Conservation (phyloP, 768 basidiomycete species). For the Auricularia auricula-judae region DNA sequence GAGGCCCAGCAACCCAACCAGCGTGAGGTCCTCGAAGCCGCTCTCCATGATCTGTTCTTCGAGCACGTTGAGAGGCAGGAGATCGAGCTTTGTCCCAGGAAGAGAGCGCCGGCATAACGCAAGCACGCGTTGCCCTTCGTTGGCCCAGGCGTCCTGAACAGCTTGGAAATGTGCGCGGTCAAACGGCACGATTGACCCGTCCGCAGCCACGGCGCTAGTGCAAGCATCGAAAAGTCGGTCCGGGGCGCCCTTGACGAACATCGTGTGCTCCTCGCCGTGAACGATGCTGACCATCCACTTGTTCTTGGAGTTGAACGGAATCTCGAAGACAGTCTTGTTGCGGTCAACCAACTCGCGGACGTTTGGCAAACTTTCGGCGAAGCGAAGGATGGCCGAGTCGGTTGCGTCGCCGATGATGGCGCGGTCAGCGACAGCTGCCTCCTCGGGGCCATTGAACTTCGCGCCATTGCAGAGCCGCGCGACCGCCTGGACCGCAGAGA, state of each 20-base stretch:
- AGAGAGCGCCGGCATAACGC: slow-evolving; percentile 28
- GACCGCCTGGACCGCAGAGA: slow-evolving; percentile 26
- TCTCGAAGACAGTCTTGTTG: slow-evolving; percentile 22
- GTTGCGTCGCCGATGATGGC: slow-evolving; percentile 38
- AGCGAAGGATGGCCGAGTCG: slow-evolving; percentile 45
- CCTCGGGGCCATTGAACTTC: slow-evolving; percentile 27
- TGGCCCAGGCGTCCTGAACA: slow-evolving; percentile 39
- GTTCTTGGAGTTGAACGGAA: slow-evolving; percentile 39
- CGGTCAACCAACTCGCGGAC: slow-evolving; percentile 13
- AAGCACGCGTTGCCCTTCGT: slow-evolving; percentile 50
- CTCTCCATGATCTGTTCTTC: slow-evolving; percentile 29
- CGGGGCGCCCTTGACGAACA: slow-evolving; percentile 49
- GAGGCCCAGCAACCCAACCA: slow-evolving; percentile 50
- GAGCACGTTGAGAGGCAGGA: slow-evolving; percentile 15
- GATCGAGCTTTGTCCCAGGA: slow-evolving; percentile 16
- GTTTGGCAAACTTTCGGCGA: slow-evolving; percentile 26
- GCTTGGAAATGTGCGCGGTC: slow-evolving; percentile 21
- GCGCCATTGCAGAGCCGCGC: slow-evolving; percentile 51
- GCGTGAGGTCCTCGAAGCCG: slow-evolving; percentile 32
- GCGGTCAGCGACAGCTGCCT: slow-evolving; percentile 22
- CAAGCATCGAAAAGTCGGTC: slow-evolving; percentile 40
- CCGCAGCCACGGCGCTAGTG: slow-evolving; percentile 14
- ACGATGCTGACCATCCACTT: slow-evolving; percentile 48
- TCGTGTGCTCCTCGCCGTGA: slow-evolving; percentile 16
- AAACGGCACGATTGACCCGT: slow-evolving; percentile 25